Base-by-base conservation (phyloP, 169 alveolate genomes). In the Babesia bigemina region DNA sequence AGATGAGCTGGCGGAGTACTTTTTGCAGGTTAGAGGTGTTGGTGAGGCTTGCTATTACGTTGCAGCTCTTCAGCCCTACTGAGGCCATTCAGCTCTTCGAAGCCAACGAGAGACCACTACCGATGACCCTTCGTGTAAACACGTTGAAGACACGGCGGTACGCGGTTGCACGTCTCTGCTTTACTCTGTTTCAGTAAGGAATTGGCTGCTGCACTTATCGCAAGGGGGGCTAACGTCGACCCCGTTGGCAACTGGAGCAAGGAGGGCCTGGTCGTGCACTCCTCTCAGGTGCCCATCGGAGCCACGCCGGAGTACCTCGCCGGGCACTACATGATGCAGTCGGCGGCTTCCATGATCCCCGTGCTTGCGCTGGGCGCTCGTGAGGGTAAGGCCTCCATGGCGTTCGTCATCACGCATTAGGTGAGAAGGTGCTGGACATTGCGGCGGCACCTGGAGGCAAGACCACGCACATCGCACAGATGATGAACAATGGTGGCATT, bases 391-490 rank as follows among this genome's bases (percentile, higher is more conserved):
- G 21, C 39, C 8, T 13, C 33, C 11, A 7, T 24, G 26, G 7
- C 17, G 8, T 47, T 2, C 44, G 59, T 58, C 53, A 12, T 22
- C 50, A 16, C 8, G 50, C 50, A 2, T 10, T 24, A 58, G 83
- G 74, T 21, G 99, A 97, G 63, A 93, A 91, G 78, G 85, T 96
- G 19, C 91, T 97, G 24, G 99, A 97, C 87, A 91, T 97, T 96
- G 95, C 98, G 58, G 99, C 99, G 42, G 98, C 99, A 26, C 99
- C 99, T 4, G 99, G 99, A 49, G 99, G 99, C 1, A 97, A 97
- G 86, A 94, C 98, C 1, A 95, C 99, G 17, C 97, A 94, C 82
- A 92, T 97, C 21, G 98, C 97, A 16, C 94, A 96, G 61, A 63
- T 96, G 26, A 96, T 96, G 98, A 97, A 96, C 86, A 97, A 97